Base-by-base conservation (phyloP, 768 basidiomycete genomes). In the Lentinula lateritia region DNA sequence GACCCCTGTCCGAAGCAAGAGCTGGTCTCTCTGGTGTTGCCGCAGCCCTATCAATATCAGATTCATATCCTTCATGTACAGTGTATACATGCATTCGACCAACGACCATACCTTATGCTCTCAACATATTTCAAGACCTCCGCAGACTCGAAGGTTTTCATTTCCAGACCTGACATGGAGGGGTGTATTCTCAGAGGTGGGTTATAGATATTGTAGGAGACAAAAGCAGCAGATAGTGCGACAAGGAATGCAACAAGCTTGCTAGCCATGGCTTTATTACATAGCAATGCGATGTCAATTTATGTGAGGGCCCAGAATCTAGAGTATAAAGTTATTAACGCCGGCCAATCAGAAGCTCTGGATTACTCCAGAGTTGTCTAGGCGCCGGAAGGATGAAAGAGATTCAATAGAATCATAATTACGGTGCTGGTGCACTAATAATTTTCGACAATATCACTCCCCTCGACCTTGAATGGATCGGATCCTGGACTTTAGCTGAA, bases 381-480 rank as follows among this genome's bases (percentile, higher is more conserved):
- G 38, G 38, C 38, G 38, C 38, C 38, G 9, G 38, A 39, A 38
- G 23, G 23, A 23, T 23, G 23, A 23, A 23, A 23, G 23, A 23
- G 23, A 23, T 23, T 23, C 3, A n/a, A n/a, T n/a, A n/a, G 23
- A 23, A 23, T 23, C 23, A 28, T 28, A 3, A 4, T 28, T 28
- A 28, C 3, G 28, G 28, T 28, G 28, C 63, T 35, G 66, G 67
- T 7, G 57, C 68, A 9, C 71, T 90, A 13, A 76, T 92, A 20
- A 81, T 93, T 50, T 66, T 92, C 16, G 91, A 93, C 64, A 88
- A 89, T 60, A 39, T 39, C 5, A 0, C 2, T 39, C 9, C 38
- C 13, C 38, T 39, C 1, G 83, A 88, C 66, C 38, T 5, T 2
- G 83, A 88, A 67, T 93, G 90, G 89, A 81, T 88, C 16, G 23